These are phyloP conservation scores for Hypoxylon sp. DNA, from an alignment of 2,329 filamentous ascomycete genomes.

Conservation along the genomic window DNA sequence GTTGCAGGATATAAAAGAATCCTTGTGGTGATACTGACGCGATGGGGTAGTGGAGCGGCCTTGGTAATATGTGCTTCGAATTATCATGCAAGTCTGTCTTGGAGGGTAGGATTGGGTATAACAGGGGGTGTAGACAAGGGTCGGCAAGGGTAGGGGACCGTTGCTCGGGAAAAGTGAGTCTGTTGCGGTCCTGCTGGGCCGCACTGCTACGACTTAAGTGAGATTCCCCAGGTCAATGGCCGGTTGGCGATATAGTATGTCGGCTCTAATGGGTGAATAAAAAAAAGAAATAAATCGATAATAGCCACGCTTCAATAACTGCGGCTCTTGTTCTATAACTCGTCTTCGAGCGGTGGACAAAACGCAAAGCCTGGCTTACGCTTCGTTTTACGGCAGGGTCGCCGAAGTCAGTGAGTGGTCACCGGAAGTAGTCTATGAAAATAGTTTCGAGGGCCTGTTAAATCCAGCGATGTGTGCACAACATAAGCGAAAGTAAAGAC, in stretches of 20 bases:
- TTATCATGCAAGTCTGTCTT: slow-evolving; percentile 50
- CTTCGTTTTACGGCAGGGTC: slow-evolving; percentile 20
- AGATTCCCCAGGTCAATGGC: slow-evolving; percentile 35
- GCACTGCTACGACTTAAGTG: slow-evolving; percentile 35
- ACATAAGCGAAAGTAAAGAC: slow-evolving; percentile 21
- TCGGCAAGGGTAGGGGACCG: slow-evolving; percentile 33
- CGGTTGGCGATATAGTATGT: slow-evolving; percentile 30
- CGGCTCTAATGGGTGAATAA: slow-evolving; percentile 45
- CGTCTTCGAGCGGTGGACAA: slow-evolving; percentile 5
- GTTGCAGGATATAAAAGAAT: slow-evolving; percentile 48
- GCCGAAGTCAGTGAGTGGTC: slow-evolving; percentile 1
- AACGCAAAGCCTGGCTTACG: slow-evolving; percentile 16
- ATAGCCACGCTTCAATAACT: slow-evolving; percentile 15
- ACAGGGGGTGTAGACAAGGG: slow-evolving; percentile 44
- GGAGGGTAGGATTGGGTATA: slow-evolving; percentile 44
- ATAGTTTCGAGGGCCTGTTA: slow-evolving; percentile 13
- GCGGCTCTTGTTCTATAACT: slow-evolving; percentile 32
- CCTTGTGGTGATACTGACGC: slow-evolving; percentile 47
- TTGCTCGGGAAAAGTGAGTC: slow-evolving; percentile 36
- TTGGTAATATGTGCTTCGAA: slow-evolving; percentile 48
- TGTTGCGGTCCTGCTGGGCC: slow-evolving; percentile 21
- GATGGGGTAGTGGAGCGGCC: slow-evolving; percentile 49
- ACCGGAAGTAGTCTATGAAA: slow-evolving; percentile 19
- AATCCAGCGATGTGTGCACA: slow-evolving; percentile 21
- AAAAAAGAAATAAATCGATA: slow-evolving; percentile 32